Evolutionary conservation across 169 alveolate genomes (phyloP).

Genomic region (Babesia sp.): DNA sequence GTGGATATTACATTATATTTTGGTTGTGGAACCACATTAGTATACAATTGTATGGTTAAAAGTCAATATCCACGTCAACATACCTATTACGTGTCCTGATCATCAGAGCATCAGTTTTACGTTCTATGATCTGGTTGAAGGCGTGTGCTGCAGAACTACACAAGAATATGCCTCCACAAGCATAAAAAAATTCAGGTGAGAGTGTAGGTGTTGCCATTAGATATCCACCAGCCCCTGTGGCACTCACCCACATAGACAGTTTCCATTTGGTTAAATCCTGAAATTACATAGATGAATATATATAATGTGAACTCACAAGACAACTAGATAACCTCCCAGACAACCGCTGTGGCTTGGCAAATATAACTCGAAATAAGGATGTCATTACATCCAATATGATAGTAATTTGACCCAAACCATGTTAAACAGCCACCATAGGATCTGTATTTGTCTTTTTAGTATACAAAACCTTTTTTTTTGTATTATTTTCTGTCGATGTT

Average conservation of each 20-base stretch:
- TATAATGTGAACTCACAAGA: constrained; percentile 1
- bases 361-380: constrained; percentile 16
- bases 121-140: constrained; percentile 75
- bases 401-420: neutral
- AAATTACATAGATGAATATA: neutral
- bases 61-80: too few species aligned
- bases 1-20: too few species aligned
- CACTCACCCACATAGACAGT: constrained; percentile 78
- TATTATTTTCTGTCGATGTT: too few species aligned
- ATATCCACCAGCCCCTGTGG: constrained; percentile 77
- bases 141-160: constrained; percentile 79
- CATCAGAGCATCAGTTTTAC: constrained; percentile 72
- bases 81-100: constrained; percentile 74
- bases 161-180: constrained; percentile 71
- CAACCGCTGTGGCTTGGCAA: neutral
- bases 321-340: neutral
- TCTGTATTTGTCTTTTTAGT: too few species aligned
- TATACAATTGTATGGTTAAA: too few species aligned
- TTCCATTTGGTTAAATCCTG: constrained; percentile 64
- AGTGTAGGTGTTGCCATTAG: constrained; percentile 62
- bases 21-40: too few species aligned
- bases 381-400: constrained; percentile 26
- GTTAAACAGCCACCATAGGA: too few species aligned
- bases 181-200: constrained; percentile 29
- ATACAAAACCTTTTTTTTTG: too few species aligned